A percentile compares a stretch with the other conserved stretches of the same genome.
These are phyloP conservation scores for Trichoderma atrobrunneum DNA, from an alignment of 2,329 filamentous ascomycete species.

Conservation along the genomic window DNA sequence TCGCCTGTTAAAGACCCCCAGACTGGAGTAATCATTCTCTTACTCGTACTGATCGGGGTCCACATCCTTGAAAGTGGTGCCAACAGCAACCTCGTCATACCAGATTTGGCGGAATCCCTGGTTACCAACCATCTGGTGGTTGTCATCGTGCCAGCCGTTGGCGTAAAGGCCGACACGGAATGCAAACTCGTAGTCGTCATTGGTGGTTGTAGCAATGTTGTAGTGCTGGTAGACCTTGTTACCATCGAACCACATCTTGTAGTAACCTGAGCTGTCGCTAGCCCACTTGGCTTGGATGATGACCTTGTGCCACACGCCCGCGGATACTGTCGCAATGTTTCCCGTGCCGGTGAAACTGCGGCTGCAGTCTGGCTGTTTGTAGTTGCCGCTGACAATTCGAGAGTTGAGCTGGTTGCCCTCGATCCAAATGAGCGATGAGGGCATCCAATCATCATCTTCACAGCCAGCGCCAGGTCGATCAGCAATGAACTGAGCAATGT, in stretches of 20 bases:
- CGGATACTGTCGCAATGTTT: conserved; percentile 38
- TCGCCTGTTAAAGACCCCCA: neutral
- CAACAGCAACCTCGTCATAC: conserved; percentile 48
- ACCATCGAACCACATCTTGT: conserved; percentile 48
- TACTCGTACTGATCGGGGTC: conserved; percentile 20
- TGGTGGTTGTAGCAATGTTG: conserved; percentile 43
- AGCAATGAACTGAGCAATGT: conserved; percentile 51
- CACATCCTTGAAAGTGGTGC: conserved; percentile 34
- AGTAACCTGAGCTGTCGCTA: conserved; percentile 41
- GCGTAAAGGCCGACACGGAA: conserved; percentile 48
- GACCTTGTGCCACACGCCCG: conserved; percentile 47
- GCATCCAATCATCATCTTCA: conserved; percentile 45
- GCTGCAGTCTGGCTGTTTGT: conserved; percentile 26
- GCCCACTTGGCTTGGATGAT: conserved; percentile 46
- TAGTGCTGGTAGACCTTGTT: conserved; percentile 40
- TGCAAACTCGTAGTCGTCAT: conserved; percentile 40
- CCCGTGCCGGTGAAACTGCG: conserved; percentile 22
- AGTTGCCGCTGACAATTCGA: conserved; percentile 33
- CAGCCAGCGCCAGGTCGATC: conserved; percentile 43
- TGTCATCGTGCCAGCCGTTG: conserved; percentile 36
- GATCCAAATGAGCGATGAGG: conserved; percentile 47
- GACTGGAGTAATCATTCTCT: neutral
- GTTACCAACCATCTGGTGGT: conserved; percentile 35
- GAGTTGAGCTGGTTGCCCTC: conserved; percentile 42
- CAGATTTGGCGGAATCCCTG: conserved; percentile 46